Evolutionary conservation across 371 early-diverging fungal species (phyloP).

Genomic region (Enteropsectra breve): DNA sequence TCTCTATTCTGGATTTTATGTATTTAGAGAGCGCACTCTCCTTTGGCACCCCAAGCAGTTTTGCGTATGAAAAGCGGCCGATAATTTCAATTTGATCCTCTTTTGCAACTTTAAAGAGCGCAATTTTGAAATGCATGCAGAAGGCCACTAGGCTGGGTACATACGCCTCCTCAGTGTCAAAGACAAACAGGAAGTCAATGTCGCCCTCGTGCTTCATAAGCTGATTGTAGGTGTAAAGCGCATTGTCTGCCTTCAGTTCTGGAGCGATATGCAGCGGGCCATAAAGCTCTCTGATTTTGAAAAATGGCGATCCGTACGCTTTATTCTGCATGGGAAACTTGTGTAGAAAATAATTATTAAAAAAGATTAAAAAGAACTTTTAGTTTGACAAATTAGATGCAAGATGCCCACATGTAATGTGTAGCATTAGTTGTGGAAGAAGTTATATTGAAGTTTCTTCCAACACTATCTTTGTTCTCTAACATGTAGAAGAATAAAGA

Average conservation of each 20-base stretch:
- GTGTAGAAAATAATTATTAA: background rate
- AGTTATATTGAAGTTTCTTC: background rate
- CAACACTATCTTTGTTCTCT: background rate
- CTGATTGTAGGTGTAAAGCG: constrained; percentile 33
- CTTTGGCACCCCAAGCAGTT: no score
- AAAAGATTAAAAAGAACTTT: background rate
- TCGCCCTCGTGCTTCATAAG: constrained; percentile 32
- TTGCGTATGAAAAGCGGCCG: no score
- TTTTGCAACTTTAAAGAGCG: constrained; percentile 1
- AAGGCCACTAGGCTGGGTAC: constrained; percentile 26
- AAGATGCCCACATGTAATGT: background rate
- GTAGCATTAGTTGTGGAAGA: background rate
- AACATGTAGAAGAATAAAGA: background rate
- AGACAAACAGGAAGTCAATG: constrained; percentile 19
- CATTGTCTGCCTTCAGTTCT: background rate
- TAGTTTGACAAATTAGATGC: background rate
- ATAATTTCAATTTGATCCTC: no score
- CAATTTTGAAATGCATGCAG: constrained; percentile 32
- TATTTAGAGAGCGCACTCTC: no score
- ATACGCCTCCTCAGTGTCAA: constrained; percentile 8
- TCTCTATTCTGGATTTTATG: no score
- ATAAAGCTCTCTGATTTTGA: constrained; percentile 8
- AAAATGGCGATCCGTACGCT: constrained; percentile 3
- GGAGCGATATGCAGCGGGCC: background rate
- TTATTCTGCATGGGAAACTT: constrained; percentile 11